phyloP scores from a whole-genome alignment of 345 rosid species.

The Sapria himalayana region DNA sequence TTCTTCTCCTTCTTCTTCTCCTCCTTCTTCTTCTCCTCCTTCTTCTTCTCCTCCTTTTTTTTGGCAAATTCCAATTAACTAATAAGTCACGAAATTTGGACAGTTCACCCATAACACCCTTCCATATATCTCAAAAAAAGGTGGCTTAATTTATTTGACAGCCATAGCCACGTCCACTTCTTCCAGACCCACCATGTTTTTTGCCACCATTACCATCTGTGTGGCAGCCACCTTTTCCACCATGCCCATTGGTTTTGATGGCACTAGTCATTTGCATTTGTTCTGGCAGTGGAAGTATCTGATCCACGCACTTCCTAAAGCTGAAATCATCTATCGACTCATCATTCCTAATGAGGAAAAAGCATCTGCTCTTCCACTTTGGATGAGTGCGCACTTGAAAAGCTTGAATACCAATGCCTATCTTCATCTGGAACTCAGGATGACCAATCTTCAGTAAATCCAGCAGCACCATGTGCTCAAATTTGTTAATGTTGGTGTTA shows the following conservation, averaged over 20 bases:
- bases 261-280: conserved; percentile 37
- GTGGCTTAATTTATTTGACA: no score
- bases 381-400: conserved; percentile 70
- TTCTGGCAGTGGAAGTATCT: conserved; percentile 70
- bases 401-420: conserved; percentile 46
- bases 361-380: conserved; percentile 50
- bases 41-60: no score
- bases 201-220: conserved; percentile 22
- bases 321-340: conserved; percentile 67
- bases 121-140: no score
- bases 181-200: conserved; percentile 21
- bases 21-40: no score
- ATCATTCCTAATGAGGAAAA: conserved; percentile 66
- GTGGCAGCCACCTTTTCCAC: conserved; percentile 31
- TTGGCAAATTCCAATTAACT: no score
- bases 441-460: conserved; percentile 78
- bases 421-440: conserved; percentile 54
- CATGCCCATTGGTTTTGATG: conserved; percentile 25
- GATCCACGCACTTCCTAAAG: conserved; percentile 90
- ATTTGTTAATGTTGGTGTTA: no score
- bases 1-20: no score
- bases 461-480: conserved; percentile 51
- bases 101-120: no score
- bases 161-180: no score
- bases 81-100: no score